Evolutionary conservation across 192 early-diverging fungal genomes (phyloP), one percentile per base, ranked within the genome.

Genomic region (Backusella circina): DNA sequence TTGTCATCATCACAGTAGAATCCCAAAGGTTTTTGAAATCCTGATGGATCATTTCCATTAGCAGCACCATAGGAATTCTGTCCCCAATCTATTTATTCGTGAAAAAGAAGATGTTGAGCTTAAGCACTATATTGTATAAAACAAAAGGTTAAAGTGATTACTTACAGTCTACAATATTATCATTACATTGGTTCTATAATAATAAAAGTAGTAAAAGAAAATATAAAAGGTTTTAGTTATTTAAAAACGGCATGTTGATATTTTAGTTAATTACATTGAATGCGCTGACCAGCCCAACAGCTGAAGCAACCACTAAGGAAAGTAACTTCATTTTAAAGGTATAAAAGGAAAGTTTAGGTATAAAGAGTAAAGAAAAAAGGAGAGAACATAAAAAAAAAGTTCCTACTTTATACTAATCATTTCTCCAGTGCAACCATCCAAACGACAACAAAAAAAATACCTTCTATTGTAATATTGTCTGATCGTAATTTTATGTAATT

Each of bases 1-100:
- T 84, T 85, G 13, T 80, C 80, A 54, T 91, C 90, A 21, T 84
- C 47, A 73, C 91, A 93, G 69, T 93, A 93, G 33, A 89, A 71
- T 5, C 73, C 41, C 9, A 82, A 57, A 18, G 75, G 35, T 32
- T 79, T 39, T 44, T 82, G 81, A 61, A 74, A 82, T 50, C 67
- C 36, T 2, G 71, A 51, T 16, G 71, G 51, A 51, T 82, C 81
- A 51, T 47, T 54, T 32, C 44, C 71, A 70, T 82, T 78, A 33
- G 71, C 78, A 35, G 81, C 77, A 64, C 81, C 81, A 77, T 79
- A 82, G n/a, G 72, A 75, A 68, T 82, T 82, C 35, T 82, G 81
- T 21, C 81, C 81, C 81, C 81, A 82, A 39, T 82, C 81, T 82
- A 70, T 30, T 26, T 18, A 18, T 51, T 54, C 16, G 23, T 41